A percentile compares a stretch with the other conserved stretches of the same genome.
These are phyloP conservation scores for Bothriochloa decipiens DNA, from an alignment of 176 grass and related monocot species.

Conservation along the genomic window DNA sequence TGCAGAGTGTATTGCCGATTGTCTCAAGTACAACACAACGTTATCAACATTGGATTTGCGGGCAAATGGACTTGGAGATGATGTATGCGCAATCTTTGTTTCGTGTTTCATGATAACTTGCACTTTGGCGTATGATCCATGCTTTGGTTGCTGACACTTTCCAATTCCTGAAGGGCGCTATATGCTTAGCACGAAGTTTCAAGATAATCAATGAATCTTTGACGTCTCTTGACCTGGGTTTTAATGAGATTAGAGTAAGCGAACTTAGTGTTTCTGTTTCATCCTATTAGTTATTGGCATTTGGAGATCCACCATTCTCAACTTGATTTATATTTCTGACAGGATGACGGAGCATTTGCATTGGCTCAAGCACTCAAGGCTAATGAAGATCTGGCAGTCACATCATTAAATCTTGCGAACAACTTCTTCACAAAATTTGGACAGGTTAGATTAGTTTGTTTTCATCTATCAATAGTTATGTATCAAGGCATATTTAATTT, in stretches of 20 bases:
- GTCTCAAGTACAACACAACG: slow-evolving; percentile 93
- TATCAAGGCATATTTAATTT: slow-evolving; percentile 28
- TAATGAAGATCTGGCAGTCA: slow-evolving; percentile 86
- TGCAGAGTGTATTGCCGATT: slow-evolving; percentile 84
- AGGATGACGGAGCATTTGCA: slow-evolving; percentile 94
- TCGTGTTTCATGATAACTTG: slow-evolving; percentile 30
- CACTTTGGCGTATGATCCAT: slow-evolving; percentile 31
- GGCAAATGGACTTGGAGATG: slow-evolving; percentile 95
- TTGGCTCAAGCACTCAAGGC: slow-evolving; percentile 93
- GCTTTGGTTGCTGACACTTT: slow-evolving; percentile 35
- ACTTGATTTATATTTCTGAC: slow-evolving; percentile 21
- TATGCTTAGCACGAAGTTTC: slow-evolving; percentile 85
- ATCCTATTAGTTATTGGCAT: slow-evolving; percentile 24
- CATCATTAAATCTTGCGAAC: slow-evolving; percentile 77
- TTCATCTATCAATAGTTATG: slow-evolving; percentile 23
- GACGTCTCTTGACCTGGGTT: slow-evolving; percentile 88
- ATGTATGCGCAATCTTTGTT: slow-evolving; percentile 51
- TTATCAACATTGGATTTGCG: slow-evolving; percentile 85
- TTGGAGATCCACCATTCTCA: slow-evolving; percentile 15
- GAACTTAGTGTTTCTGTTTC: neutral
- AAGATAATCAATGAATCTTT: slow-evolving; percentile 98
- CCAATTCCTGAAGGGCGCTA: slow-evolving; percentile 67
- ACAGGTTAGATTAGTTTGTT: slow-evolving; percentile 56
- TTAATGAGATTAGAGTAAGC: slow-evolving; percentile 97
- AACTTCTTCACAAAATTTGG: slow-evolving; percentile 96